Evolutionary conservation across 2,329 filamentous ascomycete species (phyloP).

Genomic region (Xenoacremonium recifei): DNA sequence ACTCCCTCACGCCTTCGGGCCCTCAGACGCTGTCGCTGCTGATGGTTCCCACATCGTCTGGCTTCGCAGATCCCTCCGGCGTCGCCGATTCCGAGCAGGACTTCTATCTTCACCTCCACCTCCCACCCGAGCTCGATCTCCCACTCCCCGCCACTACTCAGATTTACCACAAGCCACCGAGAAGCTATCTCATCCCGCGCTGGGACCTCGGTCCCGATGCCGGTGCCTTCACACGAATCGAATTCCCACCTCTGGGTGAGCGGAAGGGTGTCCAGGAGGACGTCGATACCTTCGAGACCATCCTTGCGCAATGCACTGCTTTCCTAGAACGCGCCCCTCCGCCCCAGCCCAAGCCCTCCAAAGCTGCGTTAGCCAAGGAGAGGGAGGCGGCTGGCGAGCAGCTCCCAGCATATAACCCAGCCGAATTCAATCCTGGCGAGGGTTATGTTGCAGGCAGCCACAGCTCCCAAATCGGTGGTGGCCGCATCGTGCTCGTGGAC

Average conservation of each 20-base stretch:
- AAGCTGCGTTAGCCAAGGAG: slow-evolving; percentile 39
- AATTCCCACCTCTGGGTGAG: slow-evolving; percentile 75
- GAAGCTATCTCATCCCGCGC: slow-evolving; percentile 89
- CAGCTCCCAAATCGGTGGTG: slow-evolving; percentile 45
- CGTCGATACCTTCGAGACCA: slow-evolving; percentile 94
- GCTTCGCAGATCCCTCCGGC: slow-evolving; percentile 56
- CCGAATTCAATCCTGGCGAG: slow-evolving; percentile 75
- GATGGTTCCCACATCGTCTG: slow-evolving; percentile 90
- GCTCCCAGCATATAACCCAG: slow-evolving; percentile 73
- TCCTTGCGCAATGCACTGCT: slow-evolving; percentile 94
- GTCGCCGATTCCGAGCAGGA: slow-evolving; percentile 72
- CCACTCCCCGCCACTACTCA: slow-evolving; percentile 93
- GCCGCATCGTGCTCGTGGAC: slow-evolving; percentile 88
- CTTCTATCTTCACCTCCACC: slow-evolving; percentile 94
- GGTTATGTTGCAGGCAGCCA: slow-evolving; percentile 67
- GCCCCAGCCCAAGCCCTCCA: slow-evolving; percentile 39
- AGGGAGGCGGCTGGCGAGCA: slow-evolving; percentile 42
- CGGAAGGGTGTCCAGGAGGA: slow-evolving; percentile 82
- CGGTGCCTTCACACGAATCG: slow-evolving; percentile 88
- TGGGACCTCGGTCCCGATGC: slow-evolving; percentile 90
- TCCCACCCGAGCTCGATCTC: slow-evolving; percentile 91
- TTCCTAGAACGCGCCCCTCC: slow-evolving; percentile 84
- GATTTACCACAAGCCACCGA: slow-evolving; percentile 93
- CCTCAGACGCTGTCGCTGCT: slow-evolving; percentile 89
- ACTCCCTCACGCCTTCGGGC: slow-evolving; percentile 77